These are phyloP conservation scores for Phaeophleospora eucalypticola DNA, from an alignment of 2,329 filamentous ascomycete species.

Conservation along the genomic window DNA sequence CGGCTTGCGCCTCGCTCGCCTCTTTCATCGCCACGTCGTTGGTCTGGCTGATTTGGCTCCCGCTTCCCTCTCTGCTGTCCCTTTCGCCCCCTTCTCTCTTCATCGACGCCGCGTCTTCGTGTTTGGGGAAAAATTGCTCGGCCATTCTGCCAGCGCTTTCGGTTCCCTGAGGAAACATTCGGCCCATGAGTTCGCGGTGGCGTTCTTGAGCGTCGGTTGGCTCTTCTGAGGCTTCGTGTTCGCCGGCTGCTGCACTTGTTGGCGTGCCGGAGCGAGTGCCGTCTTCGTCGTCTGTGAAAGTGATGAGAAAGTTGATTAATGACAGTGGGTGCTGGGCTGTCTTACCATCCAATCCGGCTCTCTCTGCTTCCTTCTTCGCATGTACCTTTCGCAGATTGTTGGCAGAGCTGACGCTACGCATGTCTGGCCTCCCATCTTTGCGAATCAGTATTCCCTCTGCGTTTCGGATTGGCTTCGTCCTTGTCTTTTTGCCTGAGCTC, in stretches of 20 bases:
- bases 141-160: conserved; percentile 16
- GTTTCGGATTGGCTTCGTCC: conserved; percentile 49
- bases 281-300: conserved; percentile 16
- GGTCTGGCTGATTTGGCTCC: not conserved
- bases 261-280: conserved; percentile 21
- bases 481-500: conserved; percentile 41
- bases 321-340: conserved; percentile 13
- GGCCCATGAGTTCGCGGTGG: conserved; percentile 30
- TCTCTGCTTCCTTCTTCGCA: conserved; percentile 44
- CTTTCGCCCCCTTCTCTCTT: conserved; percentile 11
- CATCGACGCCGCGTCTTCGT: conserved; percentile 10
- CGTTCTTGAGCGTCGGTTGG: conserved; percentile 21
- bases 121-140: conserved; percentile 23
- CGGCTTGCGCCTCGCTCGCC: conserved; percentile 6
- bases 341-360: conserved; percentile 28
- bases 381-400: conserved; percentile 50
- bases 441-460: conserved; percentile 49
- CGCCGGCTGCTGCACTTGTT: conserved; percentile 14
- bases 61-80: conserved; percentile 6
- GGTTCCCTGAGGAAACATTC: conserved; percentile 27
- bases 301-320: conserved; percentile 11
- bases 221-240: conserved; percentile 18
- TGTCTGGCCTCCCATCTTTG: conserved; percentile 50
- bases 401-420: conserved; percentile 50
- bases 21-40: conserved; percentile 18